These are phyloP conservation scores for Mortierella claussenii DNA, from an alignment of 192 early-diverging fungal genomes.

Conservation along the genomic window DNA sequence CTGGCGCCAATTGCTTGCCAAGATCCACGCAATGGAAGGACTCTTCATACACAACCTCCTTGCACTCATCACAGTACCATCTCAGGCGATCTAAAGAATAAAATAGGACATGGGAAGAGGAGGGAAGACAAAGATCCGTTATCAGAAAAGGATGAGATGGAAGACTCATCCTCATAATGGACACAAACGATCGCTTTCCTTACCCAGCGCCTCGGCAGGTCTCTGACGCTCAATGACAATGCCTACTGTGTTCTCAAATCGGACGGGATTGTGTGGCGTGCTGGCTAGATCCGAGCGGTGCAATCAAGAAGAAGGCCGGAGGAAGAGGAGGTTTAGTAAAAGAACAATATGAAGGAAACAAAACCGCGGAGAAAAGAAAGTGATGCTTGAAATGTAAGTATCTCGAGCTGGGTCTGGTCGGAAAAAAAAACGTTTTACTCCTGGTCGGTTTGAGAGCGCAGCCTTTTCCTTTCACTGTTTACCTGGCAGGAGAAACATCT, in stretches of 20 bases:
- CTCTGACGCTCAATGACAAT: conserved; percentile 95
- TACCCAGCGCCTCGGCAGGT: conserved; percentile 75
- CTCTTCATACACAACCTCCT: conserved; percentile 86
- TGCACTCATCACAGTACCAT: conserved; percentile 96
- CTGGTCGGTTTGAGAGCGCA: too few species aligned
- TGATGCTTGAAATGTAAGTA: too few species aligned
- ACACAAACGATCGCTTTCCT: conserved; percentile 2
- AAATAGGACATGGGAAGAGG: too few species aligned
- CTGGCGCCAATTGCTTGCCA: conserved; percentile 89
- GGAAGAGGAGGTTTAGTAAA: too few species aligned
- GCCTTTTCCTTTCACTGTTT: conserved; percentile 4
- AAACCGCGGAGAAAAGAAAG: too few species aligned
- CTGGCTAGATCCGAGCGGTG: conserved; percentile 77
- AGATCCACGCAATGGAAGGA: conserved; percentile 92
- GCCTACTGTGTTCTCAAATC: conserved; percentile 94
- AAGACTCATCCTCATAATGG: too few species aligned
- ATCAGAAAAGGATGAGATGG: too few species aligned
- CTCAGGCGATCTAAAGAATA: conserved; percentile 83
- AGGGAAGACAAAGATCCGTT: too few species aligned
- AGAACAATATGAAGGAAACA: too few species aligned
- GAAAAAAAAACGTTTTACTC: too few species aligned
- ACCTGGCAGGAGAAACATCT: conserved; percentile 96
- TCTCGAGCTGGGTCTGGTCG: too few species aligned
- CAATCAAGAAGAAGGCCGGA: too few species aligned
- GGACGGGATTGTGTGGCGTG: conserved; percentile 94